Evolutionary conservation across 345 rosid species (phyloP).

Genomic region (Linum lewisii): DNA sequence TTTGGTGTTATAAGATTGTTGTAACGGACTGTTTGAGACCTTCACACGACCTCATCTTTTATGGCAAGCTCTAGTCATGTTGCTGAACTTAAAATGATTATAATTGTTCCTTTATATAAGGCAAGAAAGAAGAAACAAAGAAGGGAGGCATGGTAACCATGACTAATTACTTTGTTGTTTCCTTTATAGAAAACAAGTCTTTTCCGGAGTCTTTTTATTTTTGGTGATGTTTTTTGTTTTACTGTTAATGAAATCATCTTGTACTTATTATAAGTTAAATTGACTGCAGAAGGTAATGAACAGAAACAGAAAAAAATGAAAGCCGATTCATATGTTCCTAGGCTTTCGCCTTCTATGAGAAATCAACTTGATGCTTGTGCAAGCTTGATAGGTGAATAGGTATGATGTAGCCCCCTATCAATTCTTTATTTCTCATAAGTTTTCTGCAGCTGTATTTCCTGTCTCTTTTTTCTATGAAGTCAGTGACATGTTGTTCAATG

Average conservation of each 20-base stretch:
- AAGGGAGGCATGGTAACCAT: not conserved
- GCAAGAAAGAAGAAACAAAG: not conserved
- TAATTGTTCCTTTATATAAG: not conserved
- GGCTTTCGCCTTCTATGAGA: conserved; percentile 55
- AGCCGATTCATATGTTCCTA: conserved; percentile 54
- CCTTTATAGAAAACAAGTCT: not conserved
- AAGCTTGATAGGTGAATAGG: conserved; percentile 87
- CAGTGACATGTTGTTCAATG: conserved; percentile 11
- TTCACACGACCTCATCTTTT: not conserved
- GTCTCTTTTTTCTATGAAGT: conserved; percentile 7
- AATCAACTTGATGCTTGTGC: conserved; percentile 64
- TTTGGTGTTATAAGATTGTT: not conserved
- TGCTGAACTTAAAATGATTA: not conserved
- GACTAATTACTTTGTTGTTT: not conserved
- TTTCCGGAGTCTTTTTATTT: not conserved
- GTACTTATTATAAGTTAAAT: conserved; percentile 15
- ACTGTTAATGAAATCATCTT: conserved; percentile 9
- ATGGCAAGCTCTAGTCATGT: not conserved
- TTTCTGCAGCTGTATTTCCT: no score
- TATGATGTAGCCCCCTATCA: conserved; percentile 23
- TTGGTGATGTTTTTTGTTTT: conserved; percentile 6
- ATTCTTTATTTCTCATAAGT: conserved; percentile 4
- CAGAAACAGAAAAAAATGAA: conserved; percentile 69
- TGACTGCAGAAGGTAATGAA: conserved; percentile 66
- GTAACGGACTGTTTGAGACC: not conserved